Evolutionary conservation across 1,139 yeast genomes (phyloP), one percentile per base, ranked within the genome.

Genomic region (Nakaseomyces delphensis): DNA sequence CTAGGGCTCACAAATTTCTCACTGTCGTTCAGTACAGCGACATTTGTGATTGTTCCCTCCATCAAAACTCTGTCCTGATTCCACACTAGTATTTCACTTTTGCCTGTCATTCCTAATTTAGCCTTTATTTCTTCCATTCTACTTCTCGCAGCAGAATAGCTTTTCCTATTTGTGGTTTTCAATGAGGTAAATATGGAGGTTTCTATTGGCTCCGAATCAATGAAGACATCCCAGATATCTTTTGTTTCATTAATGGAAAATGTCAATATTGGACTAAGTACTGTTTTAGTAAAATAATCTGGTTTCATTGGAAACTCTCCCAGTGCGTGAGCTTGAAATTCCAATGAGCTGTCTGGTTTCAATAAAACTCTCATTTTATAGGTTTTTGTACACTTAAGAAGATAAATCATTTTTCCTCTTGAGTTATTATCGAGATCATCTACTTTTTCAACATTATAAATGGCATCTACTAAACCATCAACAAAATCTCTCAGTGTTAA

Each of bases 41-140:
- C 70, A 55, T 83, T 87, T 10, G 94, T 79, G 21, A 87, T 81
- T 2, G 94, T 77, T 0, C 96, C 95, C 62, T 91, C 98, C 65
- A 81, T 81, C 16, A 86, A 58, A 45, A 75, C 74, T 8, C 70
- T 72, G 2, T 75, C 71, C 7, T 74, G 62, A 57, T 86, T 87
- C 54, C 69, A 73, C 16, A 91, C 58, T 11, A 91, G 52, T 1
- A 87, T 94, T 57, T 91, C 98, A 44, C 77, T 74, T 18, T 51
- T 48, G 1, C 41, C 41, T n/a, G 39, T 21, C 4, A 33, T 13
- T 5, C 18, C 15, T 0, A 71, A 66, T 3, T 56, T 55, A 11
- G 48, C 43, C 4, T 69, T 69, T 2, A 73, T 70, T 16, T 66
- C 52, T n/a, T 62, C 44, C 49, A 59, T 48, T 42, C 83, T 65